Evolutionary conservation across 495 filamentous ascomycete species (phyloP).

Genomic region (Chaetomidium leptoderma): DNA sequence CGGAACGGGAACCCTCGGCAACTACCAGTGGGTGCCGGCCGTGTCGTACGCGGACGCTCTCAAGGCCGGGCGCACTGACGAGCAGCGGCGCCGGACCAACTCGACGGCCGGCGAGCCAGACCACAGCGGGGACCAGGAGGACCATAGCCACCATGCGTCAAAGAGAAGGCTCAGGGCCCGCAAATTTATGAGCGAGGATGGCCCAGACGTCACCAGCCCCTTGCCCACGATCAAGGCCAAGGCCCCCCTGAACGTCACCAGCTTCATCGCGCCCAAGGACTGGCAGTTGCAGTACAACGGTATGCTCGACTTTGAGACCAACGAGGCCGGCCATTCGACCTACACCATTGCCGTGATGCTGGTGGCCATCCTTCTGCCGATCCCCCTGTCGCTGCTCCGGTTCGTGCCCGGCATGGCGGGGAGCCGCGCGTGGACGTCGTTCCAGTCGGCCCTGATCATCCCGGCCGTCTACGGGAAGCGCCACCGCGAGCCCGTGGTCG

Average conservation of each 20-base stretch:
- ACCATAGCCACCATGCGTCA: no score
- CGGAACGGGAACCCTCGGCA: slow-evolving; percentile 21
- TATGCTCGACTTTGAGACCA: slow-evolving; percentile 21
- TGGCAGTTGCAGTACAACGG: slow-evolving; percentile 25
- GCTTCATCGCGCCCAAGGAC: slow-evolving; percentile 21
- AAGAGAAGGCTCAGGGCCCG: background rate
- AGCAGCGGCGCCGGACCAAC: background rate
- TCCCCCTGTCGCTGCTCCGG: slow-evolving; percentile 19
- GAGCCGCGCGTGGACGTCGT: background rate
- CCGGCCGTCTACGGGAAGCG: slow-evolving; percentile 27
- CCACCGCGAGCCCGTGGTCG: slow-evolving; percentile 18
- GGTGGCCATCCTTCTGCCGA: slow-evolving; percentile 19
- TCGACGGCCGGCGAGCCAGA: background rate
- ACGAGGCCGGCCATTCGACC: slow-evolving; percentile 20
- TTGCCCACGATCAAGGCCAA: slow-evolving; percentile 19
- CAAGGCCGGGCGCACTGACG: slow-evolving; percentile 14
- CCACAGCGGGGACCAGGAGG: slow-evolving; percentile 1
- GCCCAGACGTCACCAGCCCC: slow-evolving; percentile 16
- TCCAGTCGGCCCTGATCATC: slow-evolving; percentile 24
- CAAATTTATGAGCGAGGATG: slow-evolving; percentile 10
- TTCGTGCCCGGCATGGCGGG: slow-evolving; percentile 11
- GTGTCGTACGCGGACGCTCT: slow-evolving; percentile 14
- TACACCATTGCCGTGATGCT: slow-evolving; percentile 19
- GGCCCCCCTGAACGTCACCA: slow-evolving; percentile 16
- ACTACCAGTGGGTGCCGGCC: slow-evolving; percentile 15